These are phyloP conservation scores for Thozetella sp. DNA, from an alignment of 495 filamentous ascomycete genomes.

Conservation along the genomic window DNA sequence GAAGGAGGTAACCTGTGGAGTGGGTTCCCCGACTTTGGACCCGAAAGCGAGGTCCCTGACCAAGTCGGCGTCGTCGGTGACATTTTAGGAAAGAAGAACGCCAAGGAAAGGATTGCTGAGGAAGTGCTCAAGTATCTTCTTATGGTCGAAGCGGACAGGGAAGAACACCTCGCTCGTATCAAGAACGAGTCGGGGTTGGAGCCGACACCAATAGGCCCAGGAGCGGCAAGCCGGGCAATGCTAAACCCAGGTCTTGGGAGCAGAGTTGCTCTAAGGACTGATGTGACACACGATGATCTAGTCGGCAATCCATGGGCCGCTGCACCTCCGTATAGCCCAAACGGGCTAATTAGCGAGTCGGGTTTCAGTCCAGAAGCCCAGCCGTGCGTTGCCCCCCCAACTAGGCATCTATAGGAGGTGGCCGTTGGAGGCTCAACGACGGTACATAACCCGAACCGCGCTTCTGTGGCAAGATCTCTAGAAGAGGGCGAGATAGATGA, in stretches of 20 bases:
- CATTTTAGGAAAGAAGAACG: conserved; percentile 19
- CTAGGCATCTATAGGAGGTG: not conserved
- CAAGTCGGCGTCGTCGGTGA: conserved; percentile 18
- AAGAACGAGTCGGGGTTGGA: not conserved
- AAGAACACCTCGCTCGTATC: conserved; percentile 3
- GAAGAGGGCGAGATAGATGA: not conserved
- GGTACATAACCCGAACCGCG: not conserved
- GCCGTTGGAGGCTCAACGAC: not conserved
- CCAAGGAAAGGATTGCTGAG: conserved; percentile 32
- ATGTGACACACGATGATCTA: too few relatives aligned
- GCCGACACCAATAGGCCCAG: not conserved
- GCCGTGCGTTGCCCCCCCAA: not conserved
- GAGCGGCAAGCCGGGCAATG: not conserved
- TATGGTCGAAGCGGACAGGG: conserved; percentile 11
- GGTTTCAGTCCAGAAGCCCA: not conserved
- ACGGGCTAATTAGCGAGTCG: too few relatives aligned
- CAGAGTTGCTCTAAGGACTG: too few relatives aligned
- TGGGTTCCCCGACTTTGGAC: conserved; percentile 18
- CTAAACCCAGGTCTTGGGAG: too few relatives aligned
- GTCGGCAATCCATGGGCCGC: too few relatives aligned
- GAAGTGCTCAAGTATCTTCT: conserved; percentile 20
- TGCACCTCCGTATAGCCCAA: too few relatives aligned
- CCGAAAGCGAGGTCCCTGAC: conserved; percentile 16
- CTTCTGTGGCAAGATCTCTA: not conserved
- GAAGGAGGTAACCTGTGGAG: not conserved